Evolutionary conservation across 257 asterid genomes (phyloP).

Genomic region (Solanum phureja): DNA sequence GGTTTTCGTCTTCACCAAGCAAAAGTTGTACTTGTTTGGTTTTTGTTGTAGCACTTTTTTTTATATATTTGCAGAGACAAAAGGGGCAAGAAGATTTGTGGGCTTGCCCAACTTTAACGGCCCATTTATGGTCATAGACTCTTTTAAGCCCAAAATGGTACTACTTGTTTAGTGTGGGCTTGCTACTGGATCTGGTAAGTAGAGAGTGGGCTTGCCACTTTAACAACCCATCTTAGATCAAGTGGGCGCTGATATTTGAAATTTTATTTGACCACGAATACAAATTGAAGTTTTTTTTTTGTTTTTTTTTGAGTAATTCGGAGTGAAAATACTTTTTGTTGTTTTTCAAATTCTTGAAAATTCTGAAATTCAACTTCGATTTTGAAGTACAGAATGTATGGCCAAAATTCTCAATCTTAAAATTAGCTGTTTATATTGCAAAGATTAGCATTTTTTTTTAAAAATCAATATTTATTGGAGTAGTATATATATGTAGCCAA

Average conservation of each 20-base stretch:
- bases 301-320: background rate
- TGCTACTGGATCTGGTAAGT: background rate
- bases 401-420: background rate
- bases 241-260: background rate
- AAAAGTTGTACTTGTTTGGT: background rate
- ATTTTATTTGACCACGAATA: background rate
- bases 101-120: background rate
- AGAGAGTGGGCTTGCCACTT: background rate
- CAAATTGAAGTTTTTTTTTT: too few relatives aligned
- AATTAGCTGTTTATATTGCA: background rate
- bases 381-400: too few relatives aligned
- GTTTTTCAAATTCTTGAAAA: too few relatives aligned
- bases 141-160: background rate
- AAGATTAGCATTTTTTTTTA: background rate
- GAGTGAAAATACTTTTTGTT: background rate
- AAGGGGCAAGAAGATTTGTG: background rate
- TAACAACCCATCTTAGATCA: background rate
- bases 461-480: background rate
- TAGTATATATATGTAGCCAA: background rate
- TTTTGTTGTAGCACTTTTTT: background rate
- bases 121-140: background rate
- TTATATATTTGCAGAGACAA: background rate
- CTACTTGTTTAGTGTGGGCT: background rate
- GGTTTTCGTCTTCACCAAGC: slow-evolving; percentile 5
- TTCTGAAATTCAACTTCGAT: too few relatives aligned